Evolutionary conservation across 2,329 filamentous ascomycete genomes (phyloP).

Genomic region (Chaetomiaceae sp.): DNA sequence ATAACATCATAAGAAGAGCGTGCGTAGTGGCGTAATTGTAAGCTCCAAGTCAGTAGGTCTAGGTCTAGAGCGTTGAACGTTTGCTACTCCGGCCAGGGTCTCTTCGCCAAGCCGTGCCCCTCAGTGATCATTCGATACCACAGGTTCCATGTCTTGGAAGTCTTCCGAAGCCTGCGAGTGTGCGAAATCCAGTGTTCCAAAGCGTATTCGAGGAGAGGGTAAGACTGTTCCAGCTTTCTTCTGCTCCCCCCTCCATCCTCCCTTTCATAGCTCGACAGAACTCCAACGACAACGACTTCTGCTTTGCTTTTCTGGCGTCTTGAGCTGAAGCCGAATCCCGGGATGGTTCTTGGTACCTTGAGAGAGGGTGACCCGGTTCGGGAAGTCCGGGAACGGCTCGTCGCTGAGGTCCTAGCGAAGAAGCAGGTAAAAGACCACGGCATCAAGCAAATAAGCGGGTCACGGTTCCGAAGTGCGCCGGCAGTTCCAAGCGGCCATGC

Average conservation of each 20-base stretch:
- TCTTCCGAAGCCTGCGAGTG: conserved; percentile 8
- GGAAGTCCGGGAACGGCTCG: no score
- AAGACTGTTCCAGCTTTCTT: not conserved
- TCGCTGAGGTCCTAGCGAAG: no score
- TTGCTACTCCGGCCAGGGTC: conserved; percentile 11
- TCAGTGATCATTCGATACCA: conserved; percentile 11
- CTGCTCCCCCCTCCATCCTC: not conserved
- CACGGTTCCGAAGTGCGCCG: no score
- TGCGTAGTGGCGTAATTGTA: conserved; percentile 10
- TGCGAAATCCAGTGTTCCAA: conserved; percentile 12
- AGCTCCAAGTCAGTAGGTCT: conserved; percentile 7
- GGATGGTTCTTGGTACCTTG: not conserved
- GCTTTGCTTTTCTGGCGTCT: not conserved
- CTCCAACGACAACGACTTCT: not conserved
- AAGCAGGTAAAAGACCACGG: no score
- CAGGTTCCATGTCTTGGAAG: conserved; percentile 5
- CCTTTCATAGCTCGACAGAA: not conserved
- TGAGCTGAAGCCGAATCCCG: not conserved
- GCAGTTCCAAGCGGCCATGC: no score
- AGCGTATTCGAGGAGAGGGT: not conserved
- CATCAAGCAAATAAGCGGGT: no score
- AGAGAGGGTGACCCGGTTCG: no score
- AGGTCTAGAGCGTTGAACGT: conserved; percentile 7
- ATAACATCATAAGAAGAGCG: no score
- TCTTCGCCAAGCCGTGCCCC: conserved; percentile 9